phyloP scores from a whole-genome alignment of 2,329 filamentous ascomycete species.

The Ophiostoma ulmi region DNA sequence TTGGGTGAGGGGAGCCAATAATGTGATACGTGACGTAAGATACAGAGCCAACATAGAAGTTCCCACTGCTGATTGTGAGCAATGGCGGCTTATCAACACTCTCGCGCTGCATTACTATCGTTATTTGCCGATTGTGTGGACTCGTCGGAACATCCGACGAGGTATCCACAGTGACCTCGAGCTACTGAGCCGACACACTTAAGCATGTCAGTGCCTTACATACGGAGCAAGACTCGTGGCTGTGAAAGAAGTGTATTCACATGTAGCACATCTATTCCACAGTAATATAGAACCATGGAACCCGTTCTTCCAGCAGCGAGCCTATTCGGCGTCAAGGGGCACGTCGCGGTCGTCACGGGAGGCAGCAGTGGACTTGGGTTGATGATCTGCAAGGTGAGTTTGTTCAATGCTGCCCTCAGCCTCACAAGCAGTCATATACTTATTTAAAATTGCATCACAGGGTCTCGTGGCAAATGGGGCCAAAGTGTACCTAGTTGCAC shows the following conservation, averaged over 20 bases:
- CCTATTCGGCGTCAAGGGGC: constrained; percentile 30
- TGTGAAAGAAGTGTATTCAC: too few relatives aligned
- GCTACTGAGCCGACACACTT: background rate
- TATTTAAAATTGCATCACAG: constrained; percentile 31
- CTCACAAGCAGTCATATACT: background rate
- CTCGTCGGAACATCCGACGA: background rate
- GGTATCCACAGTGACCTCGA: background rate
- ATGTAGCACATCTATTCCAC: too few relatives aligned
- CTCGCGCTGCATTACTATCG: background rate
- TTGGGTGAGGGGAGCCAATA: too few relatives aligned
- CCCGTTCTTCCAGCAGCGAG: background rate
- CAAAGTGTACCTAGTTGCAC: constrained; percentile 66
- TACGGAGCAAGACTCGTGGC: too few relatives aligned
- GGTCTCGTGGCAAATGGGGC: constrained; percentile 56
- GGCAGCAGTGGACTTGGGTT: constrained; percentile 35
- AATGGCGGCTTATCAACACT: too few relatives aligned
- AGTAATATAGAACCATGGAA: constrained; percentile 9
- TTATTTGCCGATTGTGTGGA: too few relatives aligned
- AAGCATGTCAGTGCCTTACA: too few relatives aligned
- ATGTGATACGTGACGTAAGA: too few relatives aligned
- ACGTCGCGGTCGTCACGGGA: constrained; percentile 35
- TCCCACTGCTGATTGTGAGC: too few relatives aligned
- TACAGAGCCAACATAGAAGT: too few relatives aligned
- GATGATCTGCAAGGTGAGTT: constrained; percentile 30
- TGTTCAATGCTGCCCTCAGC: background rate